Conservation (phyloP, 2,329 filamentous ascomycete species). For the Hypoxylon sp. region DNA sequence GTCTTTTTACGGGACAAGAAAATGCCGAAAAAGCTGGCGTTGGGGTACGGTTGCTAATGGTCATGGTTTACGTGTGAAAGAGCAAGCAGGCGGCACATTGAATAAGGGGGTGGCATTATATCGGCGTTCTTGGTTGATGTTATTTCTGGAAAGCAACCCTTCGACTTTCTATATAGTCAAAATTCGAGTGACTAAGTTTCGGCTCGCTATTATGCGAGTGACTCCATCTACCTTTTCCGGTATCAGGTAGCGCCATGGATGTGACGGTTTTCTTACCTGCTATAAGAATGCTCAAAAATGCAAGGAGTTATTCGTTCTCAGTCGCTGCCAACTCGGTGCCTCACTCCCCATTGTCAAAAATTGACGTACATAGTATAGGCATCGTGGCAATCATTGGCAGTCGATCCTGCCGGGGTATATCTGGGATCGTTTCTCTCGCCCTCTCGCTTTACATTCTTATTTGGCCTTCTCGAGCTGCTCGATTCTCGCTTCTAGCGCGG, state of each 20-base stretch:
- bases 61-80: constrained; percentile 29
- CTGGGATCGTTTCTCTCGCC: not conserved
- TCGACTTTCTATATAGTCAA: constrained; percentile 16
- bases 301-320: not conserved
- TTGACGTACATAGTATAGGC: too few species aligned
- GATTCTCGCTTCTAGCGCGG: constrained; percentile 48
- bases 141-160: constrained; percentile 19
- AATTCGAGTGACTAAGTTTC: constrained; percentile 6
- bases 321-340: not conserved
- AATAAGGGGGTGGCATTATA: constrained; percentile 44
- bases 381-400: not conserved
- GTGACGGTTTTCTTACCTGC: constrained; percentile 15
- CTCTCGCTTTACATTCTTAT: constrained; percentile 18
- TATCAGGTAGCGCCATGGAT: constrained; percentile 8
- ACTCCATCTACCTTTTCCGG: constrained; percentile 4
- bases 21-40: constrained; percentile 38
- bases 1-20: constrained; percentile 16
- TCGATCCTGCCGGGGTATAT: not conserved
- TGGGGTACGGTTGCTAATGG: constrained; percentile 34
- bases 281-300: not conserved
- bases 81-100: constrained; percentile 29
- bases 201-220: constrained; percentile 17
- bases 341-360: not conserved
- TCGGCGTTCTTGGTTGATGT: constrained; percentile 43
- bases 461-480: constrained; percentile 46